These are phyloP conservation scores for Dactylellina leptospora DNA, from an alignment of 2,329 filamentous ascomycete species.

Conservation along the genomic window DNA sequence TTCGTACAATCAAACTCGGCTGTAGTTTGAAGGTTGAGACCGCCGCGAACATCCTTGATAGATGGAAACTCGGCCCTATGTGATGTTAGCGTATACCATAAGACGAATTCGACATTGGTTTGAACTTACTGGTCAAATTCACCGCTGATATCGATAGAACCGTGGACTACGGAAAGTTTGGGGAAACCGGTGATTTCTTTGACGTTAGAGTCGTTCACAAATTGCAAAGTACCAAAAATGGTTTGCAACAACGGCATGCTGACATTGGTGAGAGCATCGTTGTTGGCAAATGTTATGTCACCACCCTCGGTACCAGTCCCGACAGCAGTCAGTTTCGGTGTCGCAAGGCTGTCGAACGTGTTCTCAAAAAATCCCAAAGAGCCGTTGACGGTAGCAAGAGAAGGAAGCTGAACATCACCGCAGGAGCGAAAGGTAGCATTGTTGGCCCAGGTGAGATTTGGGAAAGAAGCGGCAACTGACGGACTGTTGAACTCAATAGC, in stretches of 20 bases:
- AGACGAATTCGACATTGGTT: neutral
- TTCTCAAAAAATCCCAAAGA: conserved; percentile 87
- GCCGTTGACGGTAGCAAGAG: conserved; percentile 75
- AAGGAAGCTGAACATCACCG: conserved; percentile 76
- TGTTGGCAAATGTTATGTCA: conserved; percentile 71
- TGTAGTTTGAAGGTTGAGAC: conserved; percentile 74
- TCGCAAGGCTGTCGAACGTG: conserved; percentile 70
- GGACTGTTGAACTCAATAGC: conserved; percentile 83
- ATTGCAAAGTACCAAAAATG: conserved; percentile 80
- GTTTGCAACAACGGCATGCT: conserved; percentile 73
- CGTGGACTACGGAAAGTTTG: conserved; percentile 73
- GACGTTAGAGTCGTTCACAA: conserved; percentile 89
- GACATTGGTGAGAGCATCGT: conserved; percentile 74
- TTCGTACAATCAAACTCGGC: conserved; percentile 70
- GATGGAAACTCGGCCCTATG: conserved; percentile 74
- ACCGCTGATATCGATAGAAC: conserved; percentile 85
- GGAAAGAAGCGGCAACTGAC: conserved; percentile 74
- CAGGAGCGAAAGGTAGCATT: conserved; percentile 86
- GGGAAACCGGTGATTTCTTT: conserved; percentile 72
- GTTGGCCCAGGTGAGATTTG: conserved; percentile 78
- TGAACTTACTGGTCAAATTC: conserved; percentile 79
- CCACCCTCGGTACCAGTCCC: conserved; percentile 62
- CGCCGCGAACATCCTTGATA: conserved; percentile 74
- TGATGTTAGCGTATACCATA: conserved; percentile 58
- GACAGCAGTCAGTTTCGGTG: conserved; percentile 76